Conservation (phyloP, 1,139 yeast genomes). For the Taiozyma onychis region DNA sequence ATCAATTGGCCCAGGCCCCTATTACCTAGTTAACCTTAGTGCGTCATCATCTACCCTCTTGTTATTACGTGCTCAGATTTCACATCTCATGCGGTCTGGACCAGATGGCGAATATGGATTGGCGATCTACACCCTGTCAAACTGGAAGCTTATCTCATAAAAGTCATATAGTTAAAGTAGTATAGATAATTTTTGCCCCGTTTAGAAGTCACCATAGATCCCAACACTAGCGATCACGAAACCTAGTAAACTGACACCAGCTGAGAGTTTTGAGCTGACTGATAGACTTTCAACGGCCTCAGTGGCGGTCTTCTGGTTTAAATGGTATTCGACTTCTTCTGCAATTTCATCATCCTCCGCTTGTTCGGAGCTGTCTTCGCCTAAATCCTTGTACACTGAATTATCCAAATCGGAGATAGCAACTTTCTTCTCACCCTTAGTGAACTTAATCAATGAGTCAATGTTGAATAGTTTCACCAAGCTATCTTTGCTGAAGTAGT, state of each 20-base stretch:
- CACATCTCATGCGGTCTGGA: background rate
- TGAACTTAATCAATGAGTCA: constrained; percentile 1
- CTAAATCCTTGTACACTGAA: constrained; percentile 24
- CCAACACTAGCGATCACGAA: constrained; percentile 22
- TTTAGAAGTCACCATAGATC: constrained; percentile 19
- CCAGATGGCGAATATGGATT: background rate
- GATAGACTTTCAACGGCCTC: constrained; percentile 10
- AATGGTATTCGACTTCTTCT: constrained; percentile 21
- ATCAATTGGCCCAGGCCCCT: background rate
- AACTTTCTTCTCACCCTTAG: constrained; percentile 6
- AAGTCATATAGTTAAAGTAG: background rate
- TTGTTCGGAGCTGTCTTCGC: constrained; percentile 17
- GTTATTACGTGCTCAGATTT: background rate
- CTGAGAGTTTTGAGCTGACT: constrained; percentile 13
- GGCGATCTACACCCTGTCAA: background rate
- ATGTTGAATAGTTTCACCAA: constrained; percentile 9
- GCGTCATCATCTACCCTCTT: too few relatives aligned
- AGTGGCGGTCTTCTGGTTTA: constrained; percentile 13
- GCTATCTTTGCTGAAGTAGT: constrained; percentile 6
- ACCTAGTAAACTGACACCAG: constrained; percentile 16
- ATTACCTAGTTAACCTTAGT: too few relatives aligned
- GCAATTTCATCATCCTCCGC: constrained; percentile 17
- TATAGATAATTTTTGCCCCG: background rate
- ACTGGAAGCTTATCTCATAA: background rate
- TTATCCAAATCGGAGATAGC: constrained; percentile 22